Evolutionary conservation across 306 rosid species (phyloP), one percentile per base, ranked within the genome.

Genomic region (Pachyrhizus erosus): DNA sequence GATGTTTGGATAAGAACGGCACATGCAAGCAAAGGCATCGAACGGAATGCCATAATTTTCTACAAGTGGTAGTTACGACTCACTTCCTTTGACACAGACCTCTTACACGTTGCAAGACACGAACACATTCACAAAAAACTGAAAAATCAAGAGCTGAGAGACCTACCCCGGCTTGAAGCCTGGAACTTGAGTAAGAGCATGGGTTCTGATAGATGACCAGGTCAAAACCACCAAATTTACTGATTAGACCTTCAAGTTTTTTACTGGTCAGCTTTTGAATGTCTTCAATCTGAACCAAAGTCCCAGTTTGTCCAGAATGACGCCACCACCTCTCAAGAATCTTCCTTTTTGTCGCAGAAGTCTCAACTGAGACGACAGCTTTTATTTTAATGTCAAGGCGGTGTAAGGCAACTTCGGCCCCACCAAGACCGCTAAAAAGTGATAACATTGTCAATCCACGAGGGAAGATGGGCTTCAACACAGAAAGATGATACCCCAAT

Each of bases 321-420:
- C 82, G 87, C 97, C 96, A 96, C 99, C 99, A 96, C 79, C 84
- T 91, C 82, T 89, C 89, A 17, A 96, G 86, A 80, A 93, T 86
- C 85, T 73, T 88, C 86, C 97, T 90, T 80, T 91, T 96, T 11
- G 85, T 57, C 57, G 62, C 91, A 2, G 88, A 87, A 57, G 90
- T 85, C 85, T 96, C 99, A 15, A 93, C 92, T 3, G 97, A 89
- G 8, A 96, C 89, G 29, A 96, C 89, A 34, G 85, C 91, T 78
- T 92, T 90, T 87, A 95, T 65, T 55, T 33, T 91, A 65, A 96
- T 89, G 29, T 84, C 97, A 21, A 96, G 97, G 73, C 91, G 89
- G 75, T 91, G 93, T n/a, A 93, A 66, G 18, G 97, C 89, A 67
- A 96, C 42, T 79, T 92, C 99, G n/a, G 94, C 93, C 37, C 99